Evolutionary conservation across 2,329 filamentous ascomycete genomes (phyloP), one percentile per base, ranked within the genome.

Genomic region (Arthrobotrys sphaeroides): DNA sequence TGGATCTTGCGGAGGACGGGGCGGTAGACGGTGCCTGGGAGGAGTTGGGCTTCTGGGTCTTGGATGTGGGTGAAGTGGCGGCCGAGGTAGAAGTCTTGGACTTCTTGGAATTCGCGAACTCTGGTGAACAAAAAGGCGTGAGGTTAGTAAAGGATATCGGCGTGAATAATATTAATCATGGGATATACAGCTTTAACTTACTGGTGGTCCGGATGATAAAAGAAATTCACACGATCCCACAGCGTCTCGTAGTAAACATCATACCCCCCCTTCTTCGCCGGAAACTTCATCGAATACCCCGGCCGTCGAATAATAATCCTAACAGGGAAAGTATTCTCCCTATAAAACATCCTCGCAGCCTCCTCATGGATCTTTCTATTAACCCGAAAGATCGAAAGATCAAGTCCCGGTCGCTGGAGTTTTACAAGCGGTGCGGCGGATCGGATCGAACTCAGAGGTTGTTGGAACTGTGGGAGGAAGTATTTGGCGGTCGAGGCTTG

Each of bases 341-440:
- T 49, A 38, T 70, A 70, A 28, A 70, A 55, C 18, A 70, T 49
- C 16, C 43, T 31, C 0, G 55, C 31, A n/a, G 66, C 66, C 28
- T 70, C 66, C 5, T 53, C 66, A 40, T 70, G 66, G 16, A 61
- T 43, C 45, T 62, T 59, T 13, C 26, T 42, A 28, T 70, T 70
- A 3, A 70, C 43, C 3, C 45, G 43, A 9, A 70, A 40, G n/a
- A 70, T 53, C 31, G 66, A 22, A 28, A 62, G 43, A 16, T 53
- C 42, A 4, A 68, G 13, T 38, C 6, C 24, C 6, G 51, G 51
- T n/a, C 51, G 7, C 24, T 55, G 51, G 9, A 55, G 51, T 55
- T 38, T 55, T 22, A 55, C 51, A n/a, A 55, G 2, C 2, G 51
- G 51, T 2, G 51, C 28, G 1, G 51, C 51, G 18, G 51, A 55